These are phyloP conservation scores for Calocybe indica DNA, from an alignment of 768 basidiomycete genomes.

Conservation along the genomic window DNA sequence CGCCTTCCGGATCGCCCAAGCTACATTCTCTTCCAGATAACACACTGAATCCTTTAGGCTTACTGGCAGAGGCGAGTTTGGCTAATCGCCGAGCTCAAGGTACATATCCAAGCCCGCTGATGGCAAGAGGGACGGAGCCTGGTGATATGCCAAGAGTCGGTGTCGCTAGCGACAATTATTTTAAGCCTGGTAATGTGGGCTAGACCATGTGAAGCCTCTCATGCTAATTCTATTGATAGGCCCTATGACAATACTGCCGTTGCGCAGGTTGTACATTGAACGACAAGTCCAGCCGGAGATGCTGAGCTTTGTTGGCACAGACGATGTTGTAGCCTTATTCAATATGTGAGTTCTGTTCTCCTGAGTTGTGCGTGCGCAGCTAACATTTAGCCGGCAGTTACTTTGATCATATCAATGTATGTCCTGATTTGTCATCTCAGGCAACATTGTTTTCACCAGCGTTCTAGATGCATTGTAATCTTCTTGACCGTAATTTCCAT, in stretches of 20 bases:
- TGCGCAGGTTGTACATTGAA: slow-evolving; percentile 80
- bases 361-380: slow-evolving; percentile 7
- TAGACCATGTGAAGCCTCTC: not conserved
- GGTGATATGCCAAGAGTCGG: slow-evolving; percentile 53
- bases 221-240: slow-evolving; percentile 34
- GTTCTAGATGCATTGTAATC: slow-evolving; percentile 64
- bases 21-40: slow-evolving; percentile 91
- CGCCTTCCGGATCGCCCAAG: slow-evolving; percentile 60
- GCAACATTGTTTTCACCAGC: too few species aligned
- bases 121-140: slow-evolving; percentile 28
- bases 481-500: slow-evolving; percentile 86
- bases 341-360: slow-evolving; percentile 60
- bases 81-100: slow-evolving; percentile 64
- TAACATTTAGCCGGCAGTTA: slow-evolving; percentile 36
- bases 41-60: slow-evolving; percentile 83
- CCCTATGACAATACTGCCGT: slow-evolving; percentile 83
- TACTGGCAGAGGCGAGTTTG: slow-evolving; percentile 86
- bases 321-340: slow-evolving; percentile 90
- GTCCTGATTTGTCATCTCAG: slow-evolving; percentile 14
- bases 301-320: slow-evolving; percentile 79
- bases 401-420: slow-evolving; percentile 71
- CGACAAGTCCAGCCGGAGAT: slow-evolving; percentile 91
- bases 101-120: slow-evolving; percentile 31
- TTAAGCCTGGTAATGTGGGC: slow-evolving; percentile 69
- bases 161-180: slow-evolving; percentile 83